Conservation (phyloP, 768 basidiomycete species). For the Rhizopogon vulgaris region DNA sequence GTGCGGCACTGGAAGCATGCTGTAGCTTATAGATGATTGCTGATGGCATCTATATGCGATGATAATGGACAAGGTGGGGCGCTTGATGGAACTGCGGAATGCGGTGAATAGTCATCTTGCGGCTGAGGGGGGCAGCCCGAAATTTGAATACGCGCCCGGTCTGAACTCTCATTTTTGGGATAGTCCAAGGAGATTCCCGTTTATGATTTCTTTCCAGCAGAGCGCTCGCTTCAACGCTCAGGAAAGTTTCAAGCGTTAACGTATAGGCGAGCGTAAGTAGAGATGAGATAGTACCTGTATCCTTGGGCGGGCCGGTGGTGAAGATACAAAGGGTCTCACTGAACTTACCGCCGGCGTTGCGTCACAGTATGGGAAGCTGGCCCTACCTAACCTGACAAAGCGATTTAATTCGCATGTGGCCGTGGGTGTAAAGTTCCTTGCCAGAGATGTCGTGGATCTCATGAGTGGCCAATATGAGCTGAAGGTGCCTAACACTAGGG, state of each 20-base stretch:
- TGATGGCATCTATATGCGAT: not conserved
- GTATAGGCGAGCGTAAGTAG: not conserved
- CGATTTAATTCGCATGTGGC: not conserved
- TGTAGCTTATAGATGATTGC: not conserved
- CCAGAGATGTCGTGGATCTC: not conserved
- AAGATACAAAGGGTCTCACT: not conserved
- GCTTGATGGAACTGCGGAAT: not conserved
- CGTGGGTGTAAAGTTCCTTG: not conserved
- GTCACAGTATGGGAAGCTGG: constrained; percentile 1
- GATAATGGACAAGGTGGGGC: not conserved
- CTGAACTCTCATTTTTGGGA: not conserved
- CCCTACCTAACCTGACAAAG: not conserved
- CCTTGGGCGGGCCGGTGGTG: too few relatives aligned
- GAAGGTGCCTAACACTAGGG: not conserved
- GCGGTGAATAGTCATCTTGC: not conserved
- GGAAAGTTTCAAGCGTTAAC: not conserved
- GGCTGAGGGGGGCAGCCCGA: not conserved
- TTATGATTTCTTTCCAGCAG: too few relatives aligned
- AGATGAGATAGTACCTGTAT: not conserved
- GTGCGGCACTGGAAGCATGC: not conserved
- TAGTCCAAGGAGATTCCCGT: not conserved
- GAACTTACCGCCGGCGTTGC: constrained; percentile 1
- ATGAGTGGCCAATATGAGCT: not conserved
- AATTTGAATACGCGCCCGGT: too few relatives aligned
- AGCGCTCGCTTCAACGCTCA: not conserved